These are phyloP conservation scores for Pichia scutulata DNA, from an alignment of 805 yeast genomes.

Conservation along the genomic window DNA sequence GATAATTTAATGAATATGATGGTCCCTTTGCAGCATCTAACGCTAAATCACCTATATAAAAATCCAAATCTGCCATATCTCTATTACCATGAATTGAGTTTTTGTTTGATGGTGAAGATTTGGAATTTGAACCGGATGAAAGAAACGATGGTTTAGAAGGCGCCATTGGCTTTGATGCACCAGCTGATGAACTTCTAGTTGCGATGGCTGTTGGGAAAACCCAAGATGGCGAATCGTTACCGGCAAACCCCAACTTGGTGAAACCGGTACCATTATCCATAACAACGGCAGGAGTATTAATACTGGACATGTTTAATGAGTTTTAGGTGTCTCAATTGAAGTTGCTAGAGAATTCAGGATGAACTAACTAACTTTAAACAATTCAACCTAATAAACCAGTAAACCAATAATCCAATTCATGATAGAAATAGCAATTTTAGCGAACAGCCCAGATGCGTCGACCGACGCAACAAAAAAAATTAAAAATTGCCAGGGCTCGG, in stretches of 20 bases:
- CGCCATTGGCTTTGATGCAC: conserved; percentile 31
- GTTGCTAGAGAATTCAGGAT: too few relatives aligned
- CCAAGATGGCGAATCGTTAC: conserved; percentile 95
- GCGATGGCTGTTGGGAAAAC: conserved; percentile 96
- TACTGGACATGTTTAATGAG: conserved; percentile 41
- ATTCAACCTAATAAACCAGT: too few relatives aligned
- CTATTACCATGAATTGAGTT: conserved; percentile 38
- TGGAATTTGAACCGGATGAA: conserved; percentile 23
- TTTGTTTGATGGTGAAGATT: not conserved
- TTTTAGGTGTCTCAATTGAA: not conserved
- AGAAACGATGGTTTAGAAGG: conserved; percentile 42
- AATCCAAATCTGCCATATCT: conserved; percentile 91
- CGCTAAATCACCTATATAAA: conserved; percentile 95
- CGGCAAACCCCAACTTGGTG: conserved; percentile 96
- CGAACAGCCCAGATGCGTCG: not conserved
- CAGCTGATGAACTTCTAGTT: conserved; percentile 47
- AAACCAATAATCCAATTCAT: not conserved
- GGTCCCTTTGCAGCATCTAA: conserved; percentile 86
- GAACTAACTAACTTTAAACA: too few relatives aligned
- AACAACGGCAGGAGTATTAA: conserved; percentile 87
- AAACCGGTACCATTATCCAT: conserved; percentile 98
- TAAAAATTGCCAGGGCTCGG: not conserved
- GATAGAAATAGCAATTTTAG: not conserved
- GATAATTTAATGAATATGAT: conserved; percentile 78
- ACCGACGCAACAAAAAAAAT: not conserved